A percentile compares a stretch with the other conserved stretches of the same genome.
phyloP scores from a whole-genome alignment of 2,329 filamentous ascomycete species.

The Bipolaris cookei region DNA sequence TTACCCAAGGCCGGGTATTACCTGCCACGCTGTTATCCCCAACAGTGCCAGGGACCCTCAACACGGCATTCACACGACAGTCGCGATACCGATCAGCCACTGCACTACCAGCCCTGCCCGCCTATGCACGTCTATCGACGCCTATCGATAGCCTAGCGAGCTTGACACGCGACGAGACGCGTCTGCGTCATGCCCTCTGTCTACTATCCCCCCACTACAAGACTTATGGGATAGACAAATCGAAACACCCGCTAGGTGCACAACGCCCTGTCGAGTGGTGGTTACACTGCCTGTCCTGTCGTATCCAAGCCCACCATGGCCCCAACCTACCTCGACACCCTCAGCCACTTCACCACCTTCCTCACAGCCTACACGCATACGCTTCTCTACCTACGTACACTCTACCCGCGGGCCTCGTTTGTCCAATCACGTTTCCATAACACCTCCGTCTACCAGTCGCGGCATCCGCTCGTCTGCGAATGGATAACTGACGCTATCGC shows the following conservation, averaged over 20 bases:
- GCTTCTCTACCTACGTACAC: constrained; percentile 78
- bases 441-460: constrained; percentile 81
- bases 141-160: constrained; percentile 6
- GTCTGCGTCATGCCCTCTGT: constrained; percentile 5
- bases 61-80: constrained; percentile 12
- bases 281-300: background rate
- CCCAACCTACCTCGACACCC: constrained; percentile 55
- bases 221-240: too few species aligned
- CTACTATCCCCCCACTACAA: too few species aligned
- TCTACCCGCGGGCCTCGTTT: constrained; percentile 82
- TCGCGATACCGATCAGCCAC: constrained; percentile 1
- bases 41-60: constrained; percentile 8
- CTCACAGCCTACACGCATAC: constrained; percentile 84
- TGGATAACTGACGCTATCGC: constrained; percentile 84
- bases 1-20: constrained; percentile 1
- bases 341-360: constrained; percentile 77
- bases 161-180: constrained; percentile 18
- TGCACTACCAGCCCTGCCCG: background rate
- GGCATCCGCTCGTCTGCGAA: constrained; percentile 82
- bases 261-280: background rate
- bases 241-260: background rate
- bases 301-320: constrained; percentile 25
- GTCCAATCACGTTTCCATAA: constrained; percentile 81
- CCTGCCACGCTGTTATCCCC: constrained; percentile 11
- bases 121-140: too few species aligned